Evolutionary conservation across 1,284 basidiomycete species (phyloP), one percentile per base, ranked within the genome.

Genomic region (Fomitopsis schrenkii): DNA sequence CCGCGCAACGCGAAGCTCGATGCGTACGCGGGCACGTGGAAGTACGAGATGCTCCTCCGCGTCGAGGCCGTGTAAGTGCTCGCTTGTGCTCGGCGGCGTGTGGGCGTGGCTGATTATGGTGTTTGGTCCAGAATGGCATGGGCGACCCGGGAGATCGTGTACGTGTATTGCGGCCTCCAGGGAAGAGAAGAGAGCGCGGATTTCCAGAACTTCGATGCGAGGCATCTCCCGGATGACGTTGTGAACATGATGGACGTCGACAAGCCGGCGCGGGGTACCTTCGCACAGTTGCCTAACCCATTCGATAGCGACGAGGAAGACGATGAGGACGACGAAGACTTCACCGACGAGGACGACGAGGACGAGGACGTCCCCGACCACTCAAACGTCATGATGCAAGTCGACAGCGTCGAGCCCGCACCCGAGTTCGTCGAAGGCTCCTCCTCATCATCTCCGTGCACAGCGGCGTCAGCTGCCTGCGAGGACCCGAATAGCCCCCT

Each of bases 371-470:
- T 45, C 19, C 28, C 35, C 36, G 56, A 54, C 19, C 38, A 10
- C 33, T 57, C 45, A 3, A 44, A 61, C n/a, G 46, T 59, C 30
- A 54, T 40, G 33, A 62, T 62, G 61, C 38, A 59, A 46, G 57
- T 62, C 26, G 61, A 58, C 42, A 40, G 17, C 42, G 8, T 53
- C 54, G 42, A 55, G 19, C 50, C 33, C 26, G 40, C 40, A 7
- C 38, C 19, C 50, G 48, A n/a, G 36, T 41, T 38, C 26, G 22
- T 19, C 2, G 14, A 28, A 40, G 40, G 38, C 33, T 10, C 33
- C 35, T 33, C 40, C 14, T 35, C 38, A 17, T n/a, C n/a, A n/a
- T n/a, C n/a, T n/a, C 8, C 41, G 10, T 15, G 1, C 26, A 33
- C 41, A 9, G 42, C 4, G 12, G 19, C 56, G 17, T 22, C 42